Conservation (phyloP, 1,139 yeast species). For the Zygosaccharomyces sapae region DNA sequence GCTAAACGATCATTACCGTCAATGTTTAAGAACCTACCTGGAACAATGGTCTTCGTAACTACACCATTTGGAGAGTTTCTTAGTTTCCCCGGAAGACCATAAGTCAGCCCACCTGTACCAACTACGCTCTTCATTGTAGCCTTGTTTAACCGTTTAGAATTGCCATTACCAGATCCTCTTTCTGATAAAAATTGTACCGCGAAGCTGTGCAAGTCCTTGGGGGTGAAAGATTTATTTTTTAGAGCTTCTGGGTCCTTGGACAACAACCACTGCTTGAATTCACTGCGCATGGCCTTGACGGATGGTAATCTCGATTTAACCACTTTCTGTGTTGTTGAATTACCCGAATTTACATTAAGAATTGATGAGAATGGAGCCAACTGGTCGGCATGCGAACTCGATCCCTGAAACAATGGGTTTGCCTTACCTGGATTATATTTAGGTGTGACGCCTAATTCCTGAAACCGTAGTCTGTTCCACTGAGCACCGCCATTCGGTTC, state of each 20-base stretch:
- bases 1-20: slow-evolving; percentile 43
- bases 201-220: slow-evolving; percentile 36
- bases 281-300: slow-evolving; percentile 25
- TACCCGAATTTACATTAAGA: slow-evolving; percentile 15
- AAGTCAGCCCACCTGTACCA: slow-evolving; percentile 73
- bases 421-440: slow-evolving; percentile 26
- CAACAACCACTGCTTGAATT: slow-evolving; percentile 42
- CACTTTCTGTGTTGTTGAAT: slow-evolving; percentile 15
- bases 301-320: slow-evolving; percentile 17
- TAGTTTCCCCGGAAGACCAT: slow-evolving; percentile 66
- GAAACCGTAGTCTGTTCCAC: slow-evolving; percentile 49
- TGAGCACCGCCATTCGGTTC: slow-evolving; percentile 47
- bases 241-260: slow-evolving; percentile 40
- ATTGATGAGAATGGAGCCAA: slow-evolving; percentile 20
- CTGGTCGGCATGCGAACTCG: slow-evolving; percentile 21
- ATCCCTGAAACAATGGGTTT: slow-evolving; percentile 37
- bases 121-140: slow-evolving; percentile 38
- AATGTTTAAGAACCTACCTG: slow-evolving; percentile 61
- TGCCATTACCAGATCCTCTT: slow-evolving; percentile 11
- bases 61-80: slow-evolving; percentile 74
- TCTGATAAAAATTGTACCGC: slow-evolving; percentile 39
- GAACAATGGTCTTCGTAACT: slow-evolving; percentile 52
- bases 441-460: slow-evolving; percentile 46
- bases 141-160: slow-evolving; percentile 19
- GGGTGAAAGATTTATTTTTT: slow-evolving; percentile 29